phyloP scores from a whole-genome alignment of 805 yeast species.

The Komagataella phaffii region DNA sequence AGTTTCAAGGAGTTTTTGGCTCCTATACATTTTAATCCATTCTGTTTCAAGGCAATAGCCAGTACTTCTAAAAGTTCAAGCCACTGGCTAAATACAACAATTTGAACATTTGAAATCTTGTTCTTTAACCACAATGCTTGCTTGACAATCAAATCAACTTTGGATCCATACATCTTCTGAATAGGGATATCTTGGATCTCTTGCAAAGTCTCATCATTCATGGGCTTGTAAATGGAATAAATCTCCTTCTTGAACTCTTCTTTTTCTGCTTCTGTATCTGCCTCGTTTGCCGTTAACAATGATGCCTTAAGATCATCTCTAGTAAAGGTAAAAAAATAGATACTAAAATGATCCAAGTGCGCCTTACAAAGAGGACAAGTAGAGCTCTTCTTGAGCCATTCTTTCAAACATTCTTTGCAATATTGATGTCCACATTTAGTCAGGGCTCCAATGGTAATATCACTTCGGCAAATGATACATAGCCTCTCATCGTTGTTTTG shows the following conservation, averaged over 20 bases:
- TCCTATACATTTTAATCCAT: slow-evolving; percentile 44
- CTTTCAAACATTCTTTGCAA: slow-evolving; percentile 67
- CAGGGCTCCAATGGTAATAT: slow-evolving; percentile 62
- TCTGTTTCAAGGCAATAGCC: slow-evolving; percentile 48
- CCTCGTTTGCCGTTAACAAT: slow-evolving; percentile 12
- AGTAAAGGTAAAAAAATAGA: slow-evolving; percentile 58
- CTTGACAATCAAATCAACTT: slow-evolving; percentile 70
- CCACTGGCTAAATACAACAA: slow-evolving; percentile 88
- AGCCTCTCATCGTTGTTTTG: slow-evolving; percentile 24
- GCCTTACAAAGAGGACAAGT: slow-evolving; percentile 79
- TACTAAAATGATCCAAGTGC: slow-evolving; percentile 29
- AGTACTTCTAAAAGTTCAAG: slow-evolving; percentile 55
- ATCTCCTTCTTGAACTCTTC: slow-evolving; percentile 18
- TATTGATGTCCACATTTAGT: slow-evolving; percentile 89
- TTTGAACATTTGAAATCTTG: slow-evolving; percentile 53
- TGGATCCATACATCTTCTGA: slow-evolving; percentile 59
- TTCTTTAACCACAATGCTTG: slow-evolving; percentile 53
- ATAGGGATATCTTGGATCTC: slow-evolving; percentile 31
- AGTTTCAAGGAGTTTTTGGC: slow-evolving; percentile 22
- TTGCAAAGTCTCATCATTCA: slow-evolving; percentile 25
- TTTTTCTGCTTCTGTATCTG: slow-evolving; percentile 10
- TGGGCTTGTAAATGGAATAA: slow-evolving; percentile 29
- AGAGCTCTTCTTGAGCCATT: slow-evolving; percentile 44
- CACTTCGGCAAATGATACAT: slow-evolving; percentile 71
- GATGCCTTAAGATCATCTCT: slow-evolving; percentile 37